Conservation (phyloP, 768 basidiomycete genomes). For the Lactifluus volemus region DNA sequence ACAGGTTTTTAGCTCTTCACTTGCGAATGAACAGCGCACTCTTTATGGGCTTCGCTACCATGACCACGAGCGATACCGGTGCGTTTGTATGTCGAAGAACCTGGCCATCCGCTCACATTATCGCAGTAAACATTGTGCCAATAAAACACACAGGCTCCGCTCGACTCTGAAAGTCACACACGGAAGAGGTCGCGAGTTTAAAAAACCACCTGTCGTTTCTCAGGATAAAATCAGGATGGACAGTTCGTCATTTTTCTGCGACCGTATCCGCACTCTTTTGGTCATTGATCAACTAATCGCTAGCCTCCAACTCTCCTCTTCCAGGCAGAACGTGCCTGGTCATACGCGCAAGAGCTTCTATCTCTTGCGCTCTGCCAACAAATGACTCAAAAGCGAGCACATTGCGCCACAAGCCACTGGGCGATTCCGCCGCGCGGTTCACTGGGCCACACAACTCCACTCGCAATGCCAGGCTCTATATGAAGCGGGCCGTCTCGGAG, state of each 20-base stretch:
- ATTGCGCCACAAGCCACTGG: conserved; percentile 69
- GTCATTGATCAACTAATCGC: conserved; percentile 8
- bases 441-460: conserved; percentile 70
- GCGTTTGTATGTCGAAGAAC: conserved; percentile 8
- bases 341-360: conserved; percentile 75
- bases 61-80: conserved; percentile 84
- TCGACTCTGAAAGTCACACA: conserved; percentile 79
- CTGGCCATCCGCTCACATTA: background rate
- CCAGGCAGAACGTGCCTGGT: conserved; percentile 89
- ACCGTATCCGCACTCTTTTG: background rate
- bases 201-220: conserved; percentile 62
- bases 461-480: conserved; percentile 65
- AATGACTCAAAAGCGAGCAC: conserved; percentile 36
- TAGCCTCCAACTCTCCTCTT: conserved; percentile 81
- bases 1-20: conserved; percentile 56
- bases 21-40: conserved; percentile 82
- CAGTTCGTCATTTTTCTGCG: conserved; percentile 46
- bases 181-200: conserved; percentile 86
- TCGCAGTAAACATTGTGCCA: conserved; percentile 83
- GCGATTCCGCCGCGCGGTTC: conserved; percentile 69
- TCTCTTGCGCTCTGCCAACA: conserved; percentile 36
- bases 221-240: conserved; percentile 71
- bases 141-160: conserved; percentile 81
- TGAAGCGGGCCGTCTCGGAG: conserved; percentile 40
- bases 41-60: conserved; percentile 88